Conservation (phyloP, 805 yeast genomes). For the Monosporozyma servazzii region DNA sequence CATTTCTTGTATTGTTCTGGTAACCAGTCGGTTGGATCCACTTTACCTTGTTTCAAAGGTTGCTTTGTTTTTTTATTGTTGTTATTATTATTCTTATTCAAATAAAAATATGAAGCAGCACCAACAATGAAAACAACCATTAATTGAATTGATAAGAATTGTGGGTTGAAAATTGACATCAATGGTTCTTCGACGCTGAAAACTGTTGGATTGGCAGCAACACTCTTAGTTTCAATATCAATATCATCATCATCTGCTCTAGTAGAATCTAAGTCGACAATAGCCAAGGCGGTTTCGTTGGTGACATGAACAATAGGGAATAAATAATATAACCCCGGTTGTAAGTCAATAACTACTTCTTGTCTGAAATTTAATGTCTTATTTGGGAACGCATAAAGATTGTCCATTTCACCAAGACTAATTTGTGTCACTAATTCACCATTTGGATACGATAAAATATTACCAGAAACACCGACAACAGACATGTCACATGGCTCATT, state of each 20-base stretch:
- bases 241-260: background rate
- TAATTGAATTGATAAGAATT: constrained; percentile 53
- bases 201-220: constrained; percentile 51
- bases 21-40: constrained; percentile 3
- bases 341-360: constrained; percentile 47
- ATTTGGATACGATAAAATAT: constrained; percentile 45
- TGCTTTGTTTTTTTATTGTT: background rate
- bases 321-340: constrained; percentile 47
- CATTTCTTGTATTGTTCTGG: constrained; percentile 7
- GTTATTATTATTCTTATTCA: background rate
- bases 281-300: constrained; percentile 23
- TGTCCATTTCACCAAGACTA: constrained; percentile 57
- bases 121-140: constrained; percentile 42
- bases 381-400: constrained; percentile 43
- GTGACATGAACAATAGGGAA: constrained; percentile 51
- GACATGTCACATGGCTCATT: constrained; percentile 42
- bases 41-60: background rate
- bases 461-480: constrained; percentile 63
- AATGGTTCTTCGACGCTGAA: constrained; percentile 53
- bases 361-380: constrained; percentile 45
- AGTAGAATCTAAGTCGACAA: background rate
- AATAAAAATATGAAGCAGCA: constrained; percentile 35
- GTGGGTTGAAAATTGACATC: constrained; percentile 64
- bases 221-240: constrained; percentile 38
- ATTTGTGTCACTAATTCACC: constrained; percentile 49